Conservation (phyloP, 2,329 filamentous ascomycete genomes). For the Ophiostoma pallidulum region DNA sequence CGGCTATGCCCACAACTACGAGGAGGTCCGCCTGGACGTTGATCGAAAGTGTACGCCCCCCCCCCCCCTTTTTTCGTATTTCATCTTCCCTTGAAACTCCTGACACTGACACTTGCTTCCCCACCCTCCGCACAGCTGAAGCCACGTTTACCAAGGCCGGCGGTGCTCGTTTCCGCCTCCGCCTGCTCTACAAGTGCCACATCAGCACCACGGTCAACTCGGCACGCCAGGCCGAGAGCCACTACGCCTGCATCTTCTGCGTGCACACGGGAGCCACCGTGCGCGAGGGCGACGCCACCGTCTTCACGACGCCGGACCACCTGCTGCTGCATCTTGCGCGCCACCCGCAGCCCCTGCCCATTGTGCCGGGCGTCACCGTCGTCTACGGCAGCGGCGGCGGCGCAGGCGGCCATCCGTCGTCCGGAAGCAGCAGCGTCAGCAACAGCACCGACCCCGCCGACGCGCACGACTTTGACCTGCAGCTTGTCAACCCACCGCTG, state of each 20-base stretch:
- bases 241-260: slow-evolving; percentile 33
- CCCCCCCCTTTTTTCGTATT: not conserved
- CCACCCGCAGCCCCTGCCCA: slow-evolving; percentile 31
- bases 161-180: slow-evolving; percentile 28
- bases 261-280: slow-evolving; percentile 25
- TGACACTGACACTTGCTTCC: slow-evolving; percentile 4
- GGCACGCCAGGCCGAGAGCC: slow-evolving; percentile 22
- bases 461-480: slow-evolving; percentile 28
- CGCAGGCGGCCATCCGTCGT: not conserved
- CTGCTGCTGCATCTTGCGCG: slow-evolving; percentile 31
- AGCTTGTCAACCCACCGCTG: slow-evolving; percentile 26
- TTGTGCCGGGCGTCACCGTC: slow-evolving; percentile 28
- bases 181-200: slow-evolving; percentile 35
- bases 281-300: slow-evolving; percentile 33
- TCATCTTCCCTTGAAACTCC: not conserved
- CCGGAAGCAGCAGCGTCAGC: slow-evolving; percentile 11
- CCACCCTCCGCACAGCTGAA: slow-evolving; percentile 25
- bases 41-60: slow-evolving; percentile 21
- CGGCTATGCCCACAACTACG: slow-evolving; percentile 22
- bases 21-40: slow-evolving; percentile 25
- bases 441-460: slow-evolving; percentile 13
- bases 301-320: slow-evolving; percentile 28
- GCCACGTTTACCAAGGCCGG: slow-evolving; percentile 26
- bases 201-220: slow-evolving; percentile 22
- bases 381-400: slow-evolving; percentile 25